Conservation (phyloP, 371 early-diverging fungal species). For the Mucor velutinosus region DNA sequence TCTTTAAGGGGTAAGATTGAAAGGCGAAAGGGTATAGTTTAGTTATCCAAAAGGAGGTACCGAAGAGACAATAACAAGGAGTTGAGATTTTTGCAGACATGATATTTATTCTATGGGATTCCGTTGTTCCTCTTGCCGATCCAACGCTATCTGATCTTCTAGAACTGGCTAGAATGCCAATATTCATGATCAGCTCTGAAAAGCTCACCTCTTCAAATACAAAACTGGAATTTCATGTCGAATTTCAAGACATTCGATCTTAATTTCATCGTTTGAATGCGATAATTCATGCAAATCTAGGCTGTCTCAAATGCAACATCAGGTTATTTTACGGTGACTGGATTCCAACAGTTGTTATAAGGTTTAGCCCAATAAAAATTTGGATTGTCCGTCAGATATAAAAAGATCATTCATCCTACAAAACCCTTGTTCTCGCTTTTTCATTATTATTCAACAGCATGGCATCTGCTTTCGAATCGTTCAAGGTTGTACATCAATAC, state of each 20-base stretch:
- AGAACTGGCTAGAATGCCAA: not conserved
- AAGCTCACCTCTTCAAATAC: too few species aligned
- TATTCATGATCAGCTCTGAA: not conserved
- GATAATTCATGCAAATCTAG: not conserved
- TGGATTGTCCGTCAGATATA: not conserved
- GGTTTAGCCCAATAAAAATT: not conserved
- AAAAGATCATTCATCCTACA: not conserved
- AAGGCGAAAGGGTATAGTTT: not conserved
- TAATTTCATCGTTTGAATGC: too few species aligned
- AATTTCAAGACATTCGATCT: too few species aligned
- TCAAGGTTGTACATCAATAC: constrained; percentile 64
- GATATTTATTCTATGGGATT: not conserved
- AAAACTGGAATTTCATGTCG: too few species aligned
- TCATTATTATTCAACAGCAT: not conserved
- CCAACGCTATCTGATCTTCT: not conserved
- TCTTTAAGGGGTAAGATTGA: not conserved
- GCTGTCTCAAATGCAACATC: not conserved
- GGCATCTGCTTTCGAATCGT: constrained; percentile 51
- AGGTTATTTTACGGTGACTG: not conserved
- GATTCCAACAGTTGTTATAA: not conserved
- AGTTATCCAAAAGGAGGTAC: too few species aligned
- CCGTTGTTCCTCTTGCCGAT: not conserved
- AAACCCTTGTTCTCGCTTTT: not conserved
- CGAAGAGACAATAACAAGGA: not conserved
- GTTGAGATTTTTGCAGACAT: not conserved